Evolutionary conservation across 345 rosid genomes (phyloP).

Genomic region (Mercurialis annua): DNA sequence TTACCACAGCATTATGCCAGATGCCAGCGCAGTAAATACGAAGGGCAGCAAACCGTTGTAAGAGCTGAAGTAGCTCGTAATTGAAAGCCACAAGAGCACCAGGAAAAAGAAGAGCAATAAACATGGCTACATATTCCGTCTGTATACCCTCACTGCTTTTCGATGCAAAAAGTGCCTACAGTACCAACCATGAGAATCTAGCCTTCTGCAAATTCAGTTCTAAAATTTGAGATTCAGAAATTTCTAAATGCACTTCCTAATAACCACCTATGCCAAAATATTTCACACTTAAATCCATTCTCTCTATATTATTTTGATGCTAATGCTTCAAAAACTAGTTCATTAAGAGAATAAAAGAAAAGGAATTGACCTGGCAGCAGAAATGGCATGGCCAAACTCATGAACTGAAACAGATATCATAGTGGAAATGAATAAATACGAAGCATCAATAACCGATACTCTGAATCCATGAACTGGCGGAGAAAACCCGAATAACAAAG

Average conservation of each 20-base stretch:
- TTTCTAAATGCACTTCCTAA: not conserved
- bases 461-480: constrained; percentile 30
- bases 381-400: constrained; percentile 86
- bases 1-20: constrained; percentile 96
- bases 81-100: constrained; percentile 90
- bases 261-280: no score
- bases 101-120: constrained; percentile 78
- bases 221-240: constrained; percentile 14
- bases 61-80: constrained; percentile 50
- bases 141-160: constrained; percentile 82
- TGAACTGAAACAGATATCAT: constrained; percentile 68
- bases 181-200: constrained; percentile 27
- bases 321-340: no score
- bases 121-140: constrained; percentile 75
- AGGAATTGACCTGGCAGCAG: constrained; percentile 71
- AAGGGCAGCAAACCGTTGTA: constrained; percentile 52
- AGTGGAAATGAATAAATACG: constrained; percentile 50
- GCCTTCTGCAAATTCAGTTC: constrained; percentile 16
- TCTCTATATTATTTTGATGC: no score
- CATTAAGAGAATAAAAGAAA: not conserved
- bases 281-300: no score
- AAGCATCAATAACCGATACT: constrained; percentile 50
- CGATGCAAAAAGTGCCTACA: constrained; percentile 43
- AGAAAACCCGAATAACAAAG: constrained; percentile 24
- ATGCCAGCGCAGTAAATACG: constrained; percentile 87